Conservation (phyloP, 1,284 basidiomycete species). For the Ceratobasidium sp. region DNA sequence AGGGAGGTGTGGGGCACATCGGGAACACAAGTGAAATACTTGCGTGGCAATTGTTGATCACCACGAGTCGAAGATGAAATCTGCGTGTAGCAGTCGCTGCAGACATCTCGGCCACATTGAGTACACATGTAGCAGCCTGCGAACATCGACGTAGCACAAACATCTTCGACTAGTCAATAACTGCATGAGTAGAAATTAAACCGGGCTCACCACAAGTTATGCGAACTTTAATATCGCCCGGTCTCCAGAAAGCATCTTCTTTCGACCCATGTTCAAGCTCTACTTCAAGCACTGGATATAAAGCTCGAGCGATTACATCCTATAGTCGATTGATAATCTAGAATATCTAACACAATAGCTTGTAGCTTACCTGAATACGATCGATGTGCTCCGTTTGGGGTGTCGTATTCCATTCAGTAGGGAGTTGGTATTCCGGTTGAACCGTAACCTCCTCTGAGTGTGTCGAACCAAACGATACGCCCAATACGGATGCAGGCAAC, state of each 20-base stretch:
- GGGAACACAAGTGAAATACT: constrained; percentile 71
- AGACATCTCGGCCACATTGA: constrained; percentile 89
- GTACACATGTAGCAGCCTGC: constrained; percentile 90
- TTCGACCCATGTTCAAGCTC: constrained; percentile 78
- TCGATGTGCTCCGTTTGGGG: constrained; percentile 28
- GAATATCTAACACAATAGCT: background rate
- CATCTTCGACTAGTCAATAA: constrained; percentile 67
- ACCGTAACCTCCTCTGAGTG: background rate
- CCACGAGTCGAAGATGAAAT: constrained; percentile 65
- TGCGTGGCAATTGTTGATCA: constrained; percentile 54
- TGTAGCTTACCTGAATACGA: constrained; percentile 23
- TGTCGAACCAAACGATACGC: constrained; percentile 20
- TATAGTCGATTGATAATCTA: constrained; percentile 53
- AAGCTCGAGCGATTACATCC: constrained; percentile 75
- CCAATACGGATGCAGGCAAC: background rate
- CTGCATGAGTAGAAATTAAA: constrained; percentile 80
- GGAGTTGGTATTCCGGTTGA: constrained; percentile 15
- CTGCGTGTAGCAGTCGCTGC: constrained; percentile 82
- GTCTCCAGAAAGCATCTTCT: constrained; percentile 74
- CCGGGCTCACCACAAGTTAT: constrained; percentile 86
- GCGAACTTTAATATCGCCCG: constrained; percentile 81
- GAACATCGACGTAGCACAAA: constrained; percentile 92
- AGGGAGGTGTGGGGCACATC: constrained; percentile 65
- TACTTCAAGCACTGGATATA: constrained; percentile 75
- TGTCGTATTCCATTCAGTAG: constrained; percentile 12